Conservation (phyloP, 1,284 basidiomycete species). For the Erythrobasidium hasegawianum region DNA sequence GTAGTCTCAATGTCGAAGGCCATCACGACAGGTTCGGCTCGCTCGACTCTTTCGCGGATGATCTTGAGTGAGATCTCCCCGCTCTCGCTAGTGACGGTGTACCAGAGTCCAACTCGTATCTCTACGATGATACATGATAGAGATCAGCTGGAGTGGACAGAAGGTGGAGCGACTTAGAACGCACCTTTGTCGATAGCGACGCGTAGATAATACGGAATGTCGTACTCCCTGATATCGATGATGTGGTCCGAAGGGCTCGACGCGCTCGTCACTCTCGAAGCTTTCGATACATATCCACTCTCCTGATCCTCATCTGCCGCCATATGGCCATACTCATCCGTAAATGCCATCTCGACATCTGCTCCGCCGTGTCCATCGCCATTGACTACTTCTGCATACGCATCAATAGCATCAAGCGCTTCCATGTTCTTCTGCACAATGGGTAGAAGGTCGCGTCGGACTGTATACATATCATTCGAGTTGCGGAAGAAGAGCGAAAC, state of each 20-base stretch:
- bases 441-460: conserved; percentile 83
- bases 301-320: conserved; percentile 62
- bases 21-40: conserved; percentile 98
- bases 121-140: conserved; percentile 57
- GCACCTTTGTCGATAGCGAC: conserved; percentile 90
- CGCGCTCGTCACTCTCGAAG: conserved; percentile 49
- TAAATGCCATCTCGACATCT: conserved; percentile 82
- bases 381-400: conserved; percentile 63
- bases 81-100: conserved; percentile 71
- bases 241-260: conserved; percentile 80
- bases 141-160: not conserved
- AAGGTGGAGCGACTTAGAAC: not conserved
- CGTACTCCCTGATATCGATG: conserved; percentile 92
- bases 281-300: conserved; percentile 45
- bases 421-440: conserved; percentile 84
- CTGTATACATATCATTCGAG: conserved; percentile 80
- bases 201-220: conserved; percentile 95
- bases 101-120: conserved; percentile 96
- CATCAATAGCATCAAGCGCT: conserved; percentile 93
- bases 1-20: conserved; percentile 99
- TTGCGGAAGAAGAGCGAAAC: conserved; percentile 89
- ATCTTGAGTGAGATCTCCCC: conserved; percentile 73
- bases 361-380: conserved; percentile 56
- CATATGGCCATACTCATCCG: conserved; percentile 70
- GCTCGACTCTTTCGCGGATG: conserved; percentile 83